Evolutionary conservation across 1,284 basidiomycete species (phyloP).

Genomic region (Phellinidium pouzarii): DNA sequence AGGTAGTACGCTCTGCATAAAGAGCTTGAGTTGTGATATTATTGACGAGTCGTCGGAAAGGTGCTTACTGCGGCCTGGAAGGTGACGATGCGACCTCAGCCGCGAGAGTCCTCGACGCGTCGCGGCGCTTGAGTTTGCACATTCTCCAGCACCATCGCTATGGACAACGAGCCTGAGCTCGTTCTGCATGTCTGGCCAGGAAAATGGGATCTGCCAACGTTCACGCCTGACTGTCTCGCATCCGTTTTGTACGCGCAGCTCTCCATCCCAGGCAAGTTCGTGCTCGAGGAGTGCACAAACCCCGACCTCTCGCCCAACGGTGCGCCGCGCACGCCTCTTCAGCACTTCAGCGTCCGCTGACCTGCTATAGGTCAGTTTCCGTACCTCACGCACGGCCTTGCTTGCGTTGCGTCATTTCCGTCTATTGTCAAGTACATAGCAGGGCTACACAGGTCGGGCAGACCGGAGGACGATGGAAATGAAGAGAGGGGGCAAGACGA

Average conservation of each 20-base stretch:
- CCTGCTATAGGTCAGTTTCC: constrained; percentile 56
- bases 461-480: constrained; percentile 17
- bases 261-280: constrained; percentile 55
- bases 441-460: constrained; percentile 31
- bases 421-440: constrained; percentile 60
- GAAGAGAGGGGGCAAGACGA: constrained; percentile 12
- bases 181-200: constrained; percentile 63
- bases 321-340: constrained; percentile 34
- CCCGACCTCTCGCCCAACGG: constrained; percentile 74
- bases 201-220: constrained; percentile 54
- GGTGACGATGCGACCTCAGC: too few species aligned
- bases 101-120: background rate
- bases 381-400: constrained; percentile 52
- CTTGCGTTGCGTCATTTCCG: constrained; percentile 43
- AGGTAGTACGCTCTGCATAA: background rate
- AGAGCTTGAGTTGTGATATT: background rate
- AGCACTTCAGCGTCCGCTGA: background rate
- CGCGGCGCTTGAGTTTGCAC: background rate
- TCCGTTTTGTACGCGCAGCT: constrained; percentile 62
- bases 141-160: background rate
- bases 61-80: too few species aligned
- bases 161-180: constrained; percentile 18
- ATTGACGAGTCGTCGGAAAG: too few species aligned
- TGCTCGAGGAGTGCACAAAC: constrained; percentile 52
- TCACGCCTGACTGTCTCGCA: constrained; percentile 59